Evolutionary conservation across 2,329 filamentous ascomycete species (phyloP), one percentile per base, ranked within the genome.

Genomic region (Clonostachys rhizophaga): DNA sequence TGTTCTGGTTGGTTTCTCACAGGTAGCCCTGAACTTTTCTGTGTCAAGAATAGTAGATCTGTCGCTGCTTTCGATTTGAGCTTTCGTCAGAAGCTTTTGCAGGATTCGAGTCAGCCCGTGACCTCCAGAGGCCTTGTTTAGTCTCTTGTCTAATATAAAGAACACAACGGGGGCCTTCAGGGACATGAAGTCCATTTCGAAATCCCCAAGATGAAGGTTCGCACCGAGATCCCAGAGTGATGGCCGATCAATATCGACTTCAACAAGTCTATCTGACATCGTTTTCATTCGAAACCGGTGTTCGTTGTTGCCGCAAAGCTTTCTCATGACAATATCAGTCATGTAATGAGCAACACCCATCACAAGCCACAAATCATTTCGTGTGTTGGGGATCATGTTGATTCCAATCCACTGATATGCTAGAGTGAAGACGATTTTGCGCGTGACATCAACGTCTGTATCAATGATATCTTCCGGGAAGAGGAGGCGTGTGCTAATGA

Each of bases 381-480:
- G 81, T 39, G 86, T 83, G 59, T 91, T 89, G 1, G 94, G 86
- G 43, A 95, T 86, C 54, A 99, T 88, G 60, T 91, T 91, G 52
- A 99, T 86, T 14, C 94, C 94, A 53, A 94, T 89, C 87, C 92
- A 99, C 63, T 99, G 94, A 49, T 84, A 89, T 11, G 94, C 89
- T 43, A 97, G 74, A 1, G 91, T 85, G 61, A 94, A 87, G 9
- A 95, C 86, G 17, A 99, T 71, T 46, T 81, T 84, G 50, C 91
- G 81, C 5, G 90, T 95, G 11, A 87, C 86, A 33, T 89, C 83
- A 55, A 94, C 83, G 57, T 96, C 84, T 0, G 85, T 84, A 58
- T 99, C 92, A 55, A 95, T 85, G 35, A 97, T 82, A 34, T 89
- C 85, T 53, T 90, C 84, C 0, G 90, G 87, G 57, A 90, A 95